A percentile compares a stretch with the other conserved stretches of the same genome.
phyloP scores from a whole-genome alignment of 1,284 basidiomycete genomes.

The Boletus austroedulis region DNA sequence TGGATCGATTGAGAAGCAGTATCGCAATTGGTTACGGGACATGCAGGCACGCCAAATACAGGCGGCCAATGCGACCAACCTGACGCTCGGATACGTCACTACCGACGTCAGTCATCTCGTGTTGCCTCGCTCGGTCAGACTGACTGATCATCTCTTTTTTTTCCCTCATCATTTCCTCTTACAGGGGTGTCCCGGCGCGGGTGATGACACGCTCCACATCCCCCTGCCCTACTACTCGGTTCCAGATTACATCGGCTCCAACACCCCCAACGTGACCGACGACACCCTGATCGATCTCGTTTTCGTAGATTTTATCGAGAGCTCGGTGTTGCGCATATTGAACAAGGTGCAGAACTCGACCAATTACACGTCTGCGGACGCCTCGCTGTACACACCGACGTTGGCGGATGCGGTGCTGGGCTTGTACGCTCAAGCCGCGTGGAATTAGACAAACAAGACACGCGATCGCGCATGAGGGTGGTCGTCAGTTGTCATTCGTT shows the following conservation, averaged over 20 bases:
- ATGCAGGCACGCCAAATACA: conserved; percentile 43
- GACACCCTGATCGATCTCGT: conserved; percentile 62
- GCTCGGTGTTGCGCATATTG: conserved; percentile 49
- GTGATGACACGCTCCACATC: conserved; percentile 63
- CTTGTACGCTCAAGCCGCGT: conserved; percentile 55
- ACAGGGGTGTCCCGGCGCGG: conserved; percentile 65
- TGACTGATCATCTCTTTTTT: not conserved
- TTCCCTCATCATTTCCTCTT: not conserved
- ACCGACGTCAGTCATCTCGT: conserved; percentile 49
- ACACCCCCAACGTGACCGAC: conserved; percentile 47
- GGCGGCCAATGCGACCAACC: conserved; percentile 38
- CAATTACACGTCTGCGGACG: conserved; percentile 52
- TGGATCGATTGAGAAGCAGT: conserved; percentile 53
- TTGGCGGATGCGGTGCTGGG: conserved; percentile 53
- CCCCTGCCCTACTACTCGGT: conserved; percentile 53
- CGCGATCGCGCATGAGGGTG: not conserved
- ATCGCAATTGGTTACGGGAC: conserved; percentile 52
- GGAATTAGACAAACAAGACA: conserved; percentile 44
- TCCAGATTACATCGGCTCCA: conserved; percentile 61
- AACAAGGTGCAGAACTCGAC: conserved; percentile 53
- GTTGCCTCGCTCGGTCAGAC: not conserved
- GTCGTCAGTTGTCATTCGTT: not conserved
- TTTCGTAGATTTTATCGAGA: conserved; percentile 65
- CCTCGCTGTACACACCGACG: conserved; percentile 49
- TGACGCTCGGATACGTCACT: conserved; percentile 75